Evolutionary conservation across 2,329 filamentous ascomycete genomes (phyloP), one percentile per base, ranked within the genome.

Genomic region (Xenosphaeropsis pyriputrescens): DNA sequence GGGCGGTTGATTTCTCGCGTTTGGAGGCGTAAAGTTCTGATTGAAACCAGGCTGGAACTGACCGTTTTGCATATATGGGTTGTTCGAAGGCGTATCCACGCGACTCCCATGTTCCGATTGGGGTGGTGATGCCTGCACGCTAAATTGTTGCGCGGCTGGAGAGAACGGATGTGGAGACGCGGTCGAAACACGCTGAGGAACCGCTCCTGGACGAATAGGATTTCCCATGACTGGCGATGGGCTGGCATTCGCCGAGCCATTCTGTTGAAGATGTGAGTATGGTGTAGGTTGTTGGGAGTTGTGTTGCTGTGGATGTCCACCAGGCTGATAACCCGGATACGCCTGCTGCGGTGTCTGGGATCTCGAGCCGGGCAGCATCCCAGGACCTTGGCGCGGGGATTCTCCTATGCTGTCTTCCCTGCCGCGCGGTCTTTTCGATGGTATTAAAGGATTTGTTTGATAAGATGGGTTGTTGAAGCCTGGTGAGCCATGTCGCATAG

Each of bases 141-240:
- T 71, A 50, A 85, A 83, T 52, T 82, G 80, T 48, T 81, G 79
- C 22, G 72, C 70, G 40, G 78, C 77, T 13, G 83, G 82, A 2
- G 83, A 88, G 56, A 93, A 94, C 1, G 85, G 85, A 57, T 91
- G 89, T 3, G 91, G 89, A 22, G 91, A 96, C 32, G 85, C 81
- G 34, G 89, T 95, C 46, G 86, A 81, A 57, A 96, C 85, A 52
- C 86, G 69, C 54, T 86, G 83, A 30, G 79, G 78, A 12, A 81
- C 76, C 50, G 71, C 71, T 52, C 82, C 74, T 26, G 77, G 71
- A 44, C 76, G 73, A 55, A 79, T 65, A 51, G 93, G 88, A 54
- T 80, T 86, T 43, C 75, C 75, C 75, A 95, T 86, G 44, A 93
- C 89, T 18, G 91, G 91, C 6, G 91, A 96, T 9, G 89, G 89